These are phyloP conservation scores for Cyberlindnera petersonii DNA, from an alignment of 805 yeast species.

Conservation along the genomic window DNA sequence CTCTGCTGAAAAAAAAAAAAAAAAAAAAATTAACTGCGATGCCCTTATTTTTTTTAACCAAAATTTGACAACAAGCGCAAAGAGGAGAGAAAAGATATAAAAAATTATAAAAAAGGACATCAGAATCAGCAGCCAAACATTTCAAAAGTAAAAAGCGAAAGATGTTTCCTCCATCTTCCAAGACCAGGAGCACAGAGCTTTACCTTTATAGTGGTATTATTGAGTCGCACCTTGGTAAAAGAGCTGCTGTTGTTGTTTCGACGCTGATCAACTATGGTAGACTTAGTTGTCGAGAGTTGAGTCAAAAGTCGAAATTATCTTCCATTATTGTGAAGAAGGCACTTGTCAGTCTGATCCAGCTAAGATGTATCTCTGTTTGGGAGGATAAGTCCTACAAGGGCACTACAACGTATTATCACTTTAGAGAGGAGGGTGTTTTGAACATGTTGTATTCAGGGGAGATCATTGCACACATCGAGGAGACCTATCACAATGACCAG, in stretches of 20 bases:
- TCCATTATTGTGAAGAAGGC: constrained; percentile 53
- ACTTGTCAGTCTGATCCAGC: constrained; percentile 73
- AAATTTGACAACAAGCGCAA: neutral
- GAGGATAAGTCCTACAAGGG: constrained; percentile 34
- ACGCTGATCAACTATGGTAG: constrained; percentile 66
- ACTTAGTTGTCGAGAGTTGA: constrained; percentile 51
- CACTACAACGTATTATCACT: constrained; percentile 46
- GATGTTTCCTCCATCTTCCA: constrained; percentile 25
- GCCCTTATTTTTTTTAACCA: no score
- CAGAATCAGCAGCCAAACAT: neutral
- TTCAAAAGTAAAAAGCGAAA: neutral
- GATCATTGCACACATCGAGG: constrained; percentile 51
- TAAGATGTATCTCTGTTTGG: constrained; percentile 71
- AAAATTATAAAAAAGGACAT: neutral
- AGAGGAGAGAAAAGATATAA: neutral
- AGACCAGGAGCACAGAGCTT: constrained; percentile 60
- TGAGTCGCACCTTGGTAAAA: constrained; percentile 61
- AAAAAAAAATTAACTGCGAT: no score
- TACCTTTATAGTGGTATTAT: constrained; percentile 52
- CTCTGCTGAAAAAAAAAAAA: no score
- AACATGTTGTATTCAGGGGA: constrained; percentile 74
- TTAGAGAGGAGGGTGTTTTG: constrained; percentile 61
- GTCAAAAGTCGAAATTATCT: constrained; percentile 44
- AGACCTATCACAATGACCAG: constrained; percentile 36
- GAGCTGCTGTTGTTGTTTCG: constrained; percentile 61